Evolutionary conservation across 768 basidiomycete species (phyloP).

Genomic region (Psilocybe sp.): DNA sequence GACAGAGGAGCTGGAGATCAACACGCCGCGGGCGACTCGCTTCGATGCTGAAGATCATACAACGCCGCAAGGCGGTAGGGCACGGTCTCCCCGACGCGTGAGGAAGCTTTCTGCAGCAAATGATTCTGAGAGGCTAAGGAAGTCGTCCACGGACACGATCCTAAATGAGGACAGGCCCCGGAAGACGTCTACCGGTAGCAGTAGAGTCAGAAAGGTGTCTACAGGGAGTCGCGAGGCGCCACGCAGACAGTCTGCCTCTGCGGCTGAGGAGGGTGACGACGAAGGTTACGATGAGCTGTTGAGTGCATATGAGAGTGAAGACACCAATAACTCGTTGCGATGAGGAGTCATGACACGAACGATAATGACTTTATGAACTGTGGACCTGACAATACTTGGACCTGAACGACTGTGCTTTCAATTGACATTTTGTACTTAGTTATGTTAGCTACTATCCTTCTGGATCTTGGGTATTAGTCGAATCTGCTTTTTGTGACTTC

Average conservation of each 20-base stretch:
- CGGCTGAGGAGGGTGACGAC: conserved; percentile 76
- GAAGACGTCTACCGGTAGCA: conserved; percentile 42
- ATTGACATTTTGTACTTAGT: conserved; percentile 3
- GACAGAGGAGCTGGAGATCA: conserved; percentile 45
- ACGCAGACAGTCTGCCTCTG: conserved; percentile 51
- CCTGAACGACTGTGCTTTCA: not conserved
- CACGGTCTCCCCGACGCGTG: conserved; percentile 28
- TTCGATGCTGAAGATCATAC: conserved; percentile 39
- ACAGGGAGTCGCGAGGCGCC: conserved; percentile 36
- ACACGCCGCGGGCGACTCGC: conserved; percentile 55
- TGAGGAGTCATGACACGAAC: conserved; percentile 8
- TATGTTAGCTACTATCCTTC: conserved; percentile 1
- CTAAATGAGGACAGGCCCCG: conserved; percentile 31
- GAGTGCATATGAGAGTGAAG: conserved; percentile 82
- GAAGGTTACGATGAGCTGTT: conserved; percentile 74
- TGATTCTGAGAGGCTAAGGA: conserved; percentile 27
- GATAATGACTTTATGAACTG: too few relatives aligned
- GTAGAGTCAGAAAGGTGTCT: conserved; percentile 44
- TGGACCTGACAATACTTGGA: too few relatives aligned
- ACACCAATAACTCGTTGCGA: conserved; percentile 23
- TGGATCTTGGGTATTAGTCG: conserved; percentile 1
- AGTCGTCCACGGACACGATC: conserved; percentile 28
- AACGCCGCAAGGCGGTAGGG: conserved; percentile 22
- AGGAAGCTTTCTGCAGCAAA: conserved; percentile 40
- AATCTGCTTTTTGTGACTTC: conserved; percentile 2